A percentile compares a stretch with the other conserved stretches of the same genome.
Evolutionary conservation across 139 green algal genomes (phyloP).

Genomic region (Desmodesmus armatus): DNA sequence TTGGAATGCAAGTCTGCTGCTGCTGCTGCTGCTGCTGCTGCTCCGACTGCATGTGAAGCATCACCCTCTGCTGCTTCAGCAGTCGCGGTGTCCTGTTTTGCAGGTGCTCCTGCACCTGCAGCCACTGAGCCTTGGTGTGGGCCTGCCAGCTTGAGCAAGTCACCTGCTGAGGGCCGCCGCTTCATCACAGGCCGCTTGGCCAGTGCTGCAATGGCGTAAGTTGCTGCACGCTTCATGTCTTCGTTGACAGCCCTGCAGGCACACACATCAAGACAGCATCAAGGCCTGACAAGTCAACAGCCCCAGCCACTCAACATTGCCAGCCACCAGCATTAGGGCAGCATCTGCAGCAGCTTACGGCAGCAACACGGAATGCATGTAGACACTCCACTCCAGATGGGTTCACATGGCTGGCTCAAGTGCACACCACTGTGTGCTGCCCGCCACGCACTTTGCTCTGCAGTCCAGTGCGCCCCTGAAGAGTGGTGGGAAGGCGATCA

Average conservation of each 20-base stretch:
- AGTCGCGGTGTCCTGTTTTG: not conserved
- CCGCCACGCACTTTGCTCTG: conserved; percentile 30
- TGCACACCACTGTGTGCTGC: too few relatives aligned
- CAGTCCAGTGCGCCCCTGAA: conserved; percentile 55
- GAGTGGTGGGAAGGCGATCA: conserved; percentile 59
- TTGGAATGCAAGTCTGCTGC: too few relatives aligned
- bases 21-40: conserved; percentile 1
- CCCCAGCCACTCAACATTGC: not conserved
- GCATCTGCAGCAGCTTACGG: too few relatives aligned
- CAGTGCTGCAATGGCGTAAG: conserved; percentile 55
- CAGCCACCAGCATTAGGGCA: too few relatives aligned
- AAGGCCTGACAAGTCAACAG: not conserved
- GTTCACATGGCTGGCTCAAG: not conserved
- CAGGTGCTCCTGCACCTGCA: not conserved
- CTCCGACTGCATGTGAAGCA: too few relatives aligned
- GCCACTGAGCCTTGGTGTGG: too few relatives aligned
- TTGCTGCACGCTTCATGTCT: conserved; percentile 64
- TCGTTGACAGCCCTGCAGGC: conserved; percentile 51
- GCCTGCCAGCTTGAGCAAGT: conserved; percentile 30
- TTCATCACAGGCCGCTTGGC: conserved; percentile 43
- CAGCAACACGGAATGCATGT: not conserved
- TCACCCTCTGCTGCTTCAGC: not conserved
- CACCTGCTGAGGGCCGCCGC: not conserved
- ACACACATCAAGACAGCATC: not conserved
- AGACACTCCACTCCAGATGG: not conserved